Evolutionary conservation across 1,284 basidiomycete species (phyloP), one percentile per base, ranked within the genome.

Genomic region (Austroboletus novae-zelandiae): DNA sequence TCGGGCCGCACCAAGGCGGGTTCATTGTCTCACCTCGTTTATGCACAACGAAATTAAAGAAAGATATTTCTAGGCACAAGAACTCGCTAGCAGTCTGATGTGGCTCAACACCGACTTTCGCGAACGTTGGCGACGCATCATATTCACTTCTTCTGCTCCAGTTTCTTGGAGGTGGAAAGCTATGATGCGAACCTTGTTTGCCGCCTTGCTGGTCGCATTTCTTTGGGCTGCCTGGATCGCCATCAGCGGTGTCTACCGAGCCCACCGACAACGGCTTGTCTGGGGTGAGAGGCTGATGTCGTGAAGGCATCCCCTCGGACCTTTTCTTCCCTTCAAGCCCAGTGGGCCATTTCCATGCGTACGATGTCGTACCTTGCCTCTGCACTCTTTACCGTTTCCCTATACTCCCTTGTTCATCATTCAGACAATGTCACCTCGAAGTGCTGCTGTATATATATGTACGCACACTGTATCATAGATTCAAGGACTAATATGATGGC

Each of bases 211-310:
- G 58, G 59, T 84, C 46, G 65, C 75, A 13, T 81, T 80, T 60
- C 69, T 75, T 29, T 82, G 80, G 76, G 69, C 85, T 29, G 67
- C 76, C n/a, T 85, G 76, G 75, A 75, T 83, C 32, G 78, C 80
- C 0, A 59, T 86, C 15, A 72, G 74, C 17, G 86, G 86, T 30
- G 84, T 78, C 29, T 83, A 85, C 50, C 73, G 82, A 34, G 86
- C 86, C 14, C 83, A 89, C 61, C 73, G 81, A 56, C 80, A 87
- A 57, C 72, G 85, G 40, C 75, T 88, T 25, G 78, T 89, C 14
- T 89, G 86, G 86, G 86, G 86, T 40, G 84, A 86, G 60, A 76
- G 81, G 48, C 72, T 89, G 51, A 84, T 88, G 75, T 85, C 81
- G 35, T 89, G 42, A 64, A 10, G 4, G 17, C 14, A 37, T 34